These are phyloP conservation scores for Spergularia bocconei DNA, from an alignment of 148 eudicot species.

Conservation along the genomic window DNA sequence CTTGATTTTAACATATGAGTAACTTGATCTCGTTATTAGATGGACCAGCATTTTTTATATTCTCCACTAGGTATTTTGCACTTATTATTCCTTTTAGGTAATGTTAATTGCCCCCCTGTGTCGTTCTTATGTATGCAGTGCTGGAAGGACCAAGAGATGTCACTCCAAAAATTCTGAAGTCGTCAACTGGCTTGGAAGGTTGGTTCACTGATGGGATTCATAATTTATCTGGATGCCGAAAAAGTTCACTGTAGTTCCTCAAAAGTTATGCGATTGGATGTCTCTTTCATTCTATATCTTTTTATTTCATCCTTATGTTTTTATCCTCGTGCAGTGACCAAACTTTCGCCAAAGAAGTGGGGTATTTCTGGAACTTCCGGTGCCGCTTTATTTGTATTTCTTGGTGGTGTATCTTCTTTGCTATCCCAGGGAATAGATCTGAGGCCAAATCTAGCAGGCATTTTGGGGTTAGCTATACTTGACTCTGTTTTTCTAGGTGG, in stretches of 20 bases:
- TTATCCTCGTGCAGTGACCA: constrained; percentile 48
- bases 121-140: constrained; percentile 33
- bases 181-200: constrained; percentile 95
- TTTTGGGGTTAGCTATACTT: constrained; percentile 61
- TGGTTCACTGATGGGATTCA: neutral
- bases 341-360: constrained; percentile 95
- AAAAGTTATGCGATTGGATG: neutral
- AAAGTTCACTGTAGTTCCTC: neutral
- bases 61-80: neutral
- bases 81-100: too few species aligned
- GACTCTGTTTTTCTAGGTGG: constrained; percentile 92
- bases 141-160: constrained; percentile 76
- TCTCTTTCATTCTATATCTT: neutral
- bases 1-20: too few species aligned
- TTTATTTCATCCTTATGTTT: constrained; percentile 10
- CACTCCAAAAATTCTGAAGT: constrained; percentile 63
- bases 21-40: too few species aligned
- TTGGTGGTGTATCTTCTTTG: constrained; percentile 71
- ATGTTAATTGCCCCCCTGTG: too few species aligned
- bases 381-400: constrained; percentile 49
- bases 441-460: constrained; percentile 72
- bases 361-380: constrained; percentile 75
- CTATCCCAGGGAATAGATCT: constrained; percentile 80
- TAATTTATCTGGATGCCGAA: neutral
- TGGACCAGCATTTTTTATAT: too few species aligned